Conservation (phyloP, 1,284 basidiomycete species). For the Wolfiporia cocos region DNA sequence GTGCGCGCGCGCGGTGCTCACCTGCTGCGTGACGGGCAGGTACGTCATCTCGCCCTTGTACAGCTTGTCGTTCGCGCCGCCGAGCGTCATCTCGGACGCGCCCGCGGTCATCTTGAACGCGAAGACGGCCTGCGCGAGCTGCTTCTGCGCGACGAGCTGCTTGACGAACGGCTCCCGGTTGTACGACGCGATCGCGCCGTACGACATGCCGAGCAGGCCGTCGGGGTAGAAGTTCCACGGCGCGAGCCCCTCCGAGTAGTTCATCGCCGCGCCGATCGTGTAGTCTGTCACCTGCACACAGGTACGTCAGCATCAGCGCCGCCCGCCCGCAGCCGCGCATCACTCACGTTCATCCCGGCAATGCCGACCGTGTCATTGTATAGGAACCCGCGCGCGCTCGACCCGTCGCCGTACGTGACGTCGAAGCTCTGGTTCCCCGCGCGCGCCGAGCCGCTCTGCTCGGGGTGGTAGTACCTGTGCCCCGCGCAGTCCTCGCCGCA, state of each 20-base stretch:
- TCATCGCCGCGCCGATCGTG: conserved; percentile 17
- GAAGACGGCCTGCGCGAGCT: conserved; percentile 26
- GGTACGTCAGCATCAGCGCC: neutral
- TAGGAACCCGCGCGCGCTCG: conserved; percentile 25
- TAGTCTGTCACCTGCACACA: conserved; percentile 14
- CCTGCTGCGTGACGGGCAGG: conserved; percentile 16
- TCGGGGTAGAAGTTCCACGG: conserved; percentile 20
- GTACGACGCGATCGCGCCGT: conserved; percentile 18
- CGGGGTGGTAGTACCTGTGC: conserved; percentile 28
- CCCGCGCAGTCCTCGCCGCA: conserved; percentile 27
- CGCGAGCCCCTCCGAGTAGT: conserved; percentile 20
- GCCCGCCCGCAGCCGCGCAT: conserved; percentile 26
- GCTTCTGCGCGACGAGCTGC: conserved; percentile 16
- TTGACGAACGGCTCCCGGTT: conserved; percentile 17
- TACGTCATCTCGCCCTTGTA: conserved; percentile 19
- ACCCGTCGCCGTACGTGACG: conserved; percentile 29
- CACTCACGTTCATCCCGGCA: conserved; percentile 29
- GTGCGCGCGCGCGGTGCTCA: neutral
- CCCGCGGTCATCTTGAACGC: conserved; percentile 29
- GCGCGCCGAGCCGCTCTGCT: conserved; percentile 25
- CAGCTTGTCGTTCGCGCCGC: conserved; percentile 23
- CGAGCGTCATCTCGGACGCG: conserved; percentile 35
- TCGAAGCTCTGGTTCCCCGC: conserved; percentile 22
- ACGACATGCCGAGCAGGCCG: conserved; percentile 27
- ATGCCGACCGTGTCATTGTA: conserved; percentile 30